Percentiles rank a stretch among this genome's conserved stretches.
Evolutionary conservation across 768 basidiomycete genomes (phyloP).

Genomic region (Brasilioporus rufonigricans): DNA sequence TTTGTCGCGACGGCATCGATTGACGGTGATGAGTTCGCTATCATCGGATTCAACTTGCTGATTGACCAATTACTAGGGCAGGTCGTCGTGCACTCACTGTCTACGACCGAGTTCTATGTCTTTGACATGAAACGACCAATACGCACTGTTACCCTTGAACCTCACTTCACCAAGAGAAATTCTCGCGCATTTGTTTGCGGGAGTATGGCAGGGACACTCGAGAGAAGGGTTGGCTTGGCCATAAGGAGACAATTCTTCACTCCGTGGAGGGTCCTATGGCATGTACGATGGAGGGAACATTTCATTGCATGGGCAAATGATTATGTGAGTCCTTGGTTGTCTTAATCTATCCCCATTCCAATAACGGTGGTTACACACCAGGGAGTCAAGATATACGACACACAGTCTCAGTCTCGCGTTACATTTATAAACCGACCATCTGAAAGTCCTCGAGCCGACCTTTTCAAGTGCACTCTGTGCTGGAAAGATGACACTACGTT

Average conservation of each 20-base stretch:
- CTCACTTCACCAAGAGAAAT: constrained; percentile 76
- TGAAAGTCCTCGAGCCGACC: constrained; percentile 86
- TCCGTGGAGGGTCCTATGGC: constrained; percentile 93
- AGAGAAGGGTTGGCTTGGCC: constrained; percentile 96
- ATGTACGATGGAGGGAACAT: constrained; percentile 78
- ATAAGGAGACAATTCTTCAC: constrained; percentile 84
- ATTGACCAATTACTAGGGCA: constrained; percentile 59
- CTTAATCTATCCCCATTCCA: background rate
- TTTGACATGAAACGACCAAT: constrained; percentile 94
- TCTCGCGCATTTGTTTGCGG: constrained; percentile 86
- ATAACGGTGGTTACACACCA: constrained; percentile 29
- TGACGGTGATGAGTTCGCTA: constrained; percentile 61
- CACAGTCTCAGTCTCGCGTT: constrained; percentile 69
- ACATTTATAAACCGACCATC: constrained; percentile 81
- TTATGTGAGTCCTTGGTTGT: constrained; percentile 47
- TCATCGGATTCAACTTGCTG: constrained; percentile 53
- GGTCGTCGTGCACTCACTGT: constrained; percentile 82
- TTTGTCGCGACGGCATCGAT: constrained; percentile 92
- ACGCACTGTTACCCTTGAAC: constrained; percentile 87
- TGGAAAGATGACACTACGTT: constrained; percentile 94
- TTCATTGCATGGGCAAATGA: constrained; percentile 98
- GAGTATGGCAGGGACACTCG: constrained; percentile 87
- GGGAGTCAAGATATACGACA: constrained; percentile 96
- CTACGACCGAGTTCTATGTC: constrained; percentile 73
- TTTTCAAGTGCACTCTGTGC: constrained; percentile 87